Base-by-base conservation (phyloP, 2,329 filamentous ascomycete species). In the Monosporascus sp. region DNA sequence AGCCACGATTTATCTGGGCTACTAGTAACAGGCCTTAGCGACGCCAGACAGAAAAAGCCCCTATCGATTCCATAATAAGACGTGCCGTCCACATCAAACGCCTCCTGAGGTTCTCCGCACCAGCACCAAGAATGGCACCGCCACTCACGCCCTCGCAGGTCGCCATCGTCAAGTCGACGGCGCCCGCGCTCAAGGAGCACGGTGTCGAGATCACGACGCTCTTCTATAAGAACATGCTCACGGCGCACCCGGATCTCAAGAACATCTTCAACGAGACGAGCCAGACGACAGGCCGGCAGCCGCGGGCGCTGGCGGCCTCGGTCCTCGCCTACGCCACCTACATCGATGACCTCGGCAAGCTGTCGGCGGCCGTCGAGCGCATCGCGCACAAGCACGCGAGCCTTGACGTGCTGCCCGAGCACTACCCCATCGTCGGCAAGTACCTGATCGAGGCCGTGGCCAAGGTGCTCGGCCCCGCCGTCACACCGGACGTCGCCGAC, bases 371-470 rank as follows among this genome's bases (percentile, higher is more conserved):
- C 37, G 74, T 82, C 15, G 85, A 89, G 68, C 80, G 85, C 62
- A 91, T 93, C 59, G 86, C 85, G 53, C 82, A 91, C 63, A 91
- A 91, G 72, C 88, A 92, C 65, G 86, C 79, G 24, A 87, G 82
- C 1, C 77, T 92, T n/a, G 82, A 81, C 65, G 80, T 92, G 63
- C 72, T 76, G 58, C 78, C 88, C 0, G 85, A 84, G 22, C 84
- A 91, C 51, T 92, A 92, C 66, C 71, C 76, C 50, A 79, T 90
- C 35, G 88, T 92, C 2, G 88, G 86, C 43, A 78, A 81, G 58
- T 78, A 85, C 66, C 77, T 92, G 1, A 75, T 92, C 18, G 79
- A 77, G 48, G 85, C 88, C 2, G 87, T 92, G 70, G 80, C 78
- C 14, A 68, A 79, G 37, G 82, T 91, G 0, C 78, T 92, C 0